Conservation (phyloP, 2,329 filamentous ascomycete genomes). For the Xylogone sp. region DNA sequence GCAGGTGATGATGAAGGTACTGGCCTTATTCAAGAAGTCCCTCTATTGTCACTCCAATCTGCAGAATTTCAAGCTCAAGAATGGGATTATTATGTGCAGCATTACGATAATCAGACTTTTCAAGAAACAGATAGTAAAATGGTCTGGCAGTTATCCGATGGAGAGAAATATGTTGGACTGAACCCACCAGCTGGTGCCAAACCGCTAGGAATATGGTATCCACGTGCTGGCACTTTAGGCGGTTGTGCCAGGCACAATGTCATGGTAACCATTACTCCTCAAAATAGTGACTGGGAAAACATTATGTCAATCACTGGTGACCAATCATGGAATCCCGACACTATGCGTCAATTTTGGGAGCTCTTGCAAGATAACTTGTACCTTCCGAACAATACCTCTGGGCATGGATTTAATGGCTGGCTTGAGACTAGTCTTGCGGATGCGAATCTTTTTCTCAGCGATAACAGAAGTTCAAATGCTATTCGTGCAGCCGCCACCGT, state of each 20-base stretch:
- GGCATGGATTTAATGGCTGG: slow-evolving; percentile 20
- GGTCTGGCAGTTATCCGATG: slow-evolving; percentile 31
- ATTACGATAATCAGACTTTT: slow-evolving; percentile 13
- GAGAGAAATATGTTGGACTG: slow-evolving; percentile 17
- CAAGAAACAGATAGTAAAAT: too few species aligned
- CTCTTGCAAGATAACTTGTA: slow-evolving; percentile 11
- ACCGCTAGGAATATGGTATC: slow-evolving; percentile 24
- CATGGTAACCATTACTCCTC: slow-evolving; percentile 15
- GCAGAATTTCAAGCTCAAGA: slow-evolving; percentile 43
- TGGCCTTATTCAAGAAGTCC: slow-evolving; percentile 40
- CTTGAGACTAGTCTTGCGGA: slow-evolving; percentile 16
- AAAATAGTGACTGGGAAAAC: slow-evolving; percentile 17
- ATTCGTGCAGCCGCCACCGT: slow-evolving; percentile 12
- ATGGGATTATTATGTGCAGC: slow-evolving; percentile 44
- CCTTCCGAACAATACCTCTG: slow-evolving; percentile 3
- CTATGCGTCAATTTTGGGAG: slow-evolving; percentile 20
- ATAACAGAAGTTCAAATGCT: slow-evolving; percentile 10
- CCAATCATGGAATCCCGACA: slow-evolving; percentile 15
- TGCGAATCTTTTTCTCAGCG: slow-evolving; percentile 9
- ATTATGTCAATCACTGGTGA: slow-evolving; percentile 21
- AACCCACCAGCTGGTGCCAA: slow-evolving; percentile 20
- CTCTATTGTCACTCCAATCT: slow-evolving; percentile 41
- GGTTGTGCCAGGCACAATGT: slow-evolving; percentile 25
- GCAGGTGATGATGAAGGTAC: slow-evolving; percentile 47
- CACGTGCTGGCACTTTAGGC: slow-evolving; percentile 26